Base-by-base conservation (phyloP, 2,329 filamentous ascomycete species). In the Capronia americana region DNA sequence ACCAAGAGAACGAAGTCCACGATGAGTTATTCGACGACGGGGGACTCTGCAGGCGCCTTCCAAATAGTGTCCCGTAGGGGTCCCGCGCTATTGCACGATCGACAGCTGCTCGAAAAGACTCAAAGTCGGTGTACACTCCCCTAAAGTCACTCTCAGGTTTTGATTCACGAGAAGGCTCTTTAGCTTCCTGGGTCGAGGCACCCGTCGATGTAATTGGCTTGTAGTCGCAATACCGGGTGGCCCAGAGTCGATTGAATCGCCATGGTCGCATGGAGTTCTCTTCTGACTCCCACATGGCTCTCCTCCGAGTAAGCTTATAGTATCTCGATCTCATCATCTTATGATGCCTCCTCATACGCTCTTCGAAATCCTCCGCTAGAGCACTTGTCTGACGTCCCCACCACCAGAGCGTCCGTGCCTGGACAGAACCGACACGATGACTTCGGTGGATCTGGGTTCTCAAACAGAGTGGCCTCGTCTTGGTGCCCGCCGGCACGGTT, bases 1-100 rank as follows among this genome's bases (percentile, higher is more conserved):
- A 74, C 57, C 74, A 74, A 41, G 73, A 77, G 50, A 78, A 73
- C 2, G 74, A 73, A 14, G 74, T 73, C 69, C 76, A 77, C 1
- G 70, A 67, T 3, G 70, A 68, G 41, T 69, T 69, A 53, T 66
- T 69, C 28, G 55, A 41, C 17, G 69, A 65, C 4, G 61, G 65
- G 7, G 68, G 69, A 32, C 66, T 70, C 34, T 64, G 68, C 55
- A 77, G 68, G 44, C 75, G 73, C 56, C 73, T 75, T 14, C 79
- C 79, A 69, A 82, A 82, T 2, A 81, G 53, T 32, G 76, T 76
- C n/a, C 70, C 70, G 65, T 78, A 79, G 5, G 80, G 79, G 70
- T 81, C 78, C 28, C 69, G 71, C 34, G 77, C 74, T 20, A 81
- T 73, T 26, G 73, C 70, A 17, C 68, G 69, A 44, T 79, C 75